These are phyloP conservation scores for Fonsecaea pedrosoi DNA, from an alignment of 2,329 filamentous ascomycete species.

Conservation along the genomic window DNA sequence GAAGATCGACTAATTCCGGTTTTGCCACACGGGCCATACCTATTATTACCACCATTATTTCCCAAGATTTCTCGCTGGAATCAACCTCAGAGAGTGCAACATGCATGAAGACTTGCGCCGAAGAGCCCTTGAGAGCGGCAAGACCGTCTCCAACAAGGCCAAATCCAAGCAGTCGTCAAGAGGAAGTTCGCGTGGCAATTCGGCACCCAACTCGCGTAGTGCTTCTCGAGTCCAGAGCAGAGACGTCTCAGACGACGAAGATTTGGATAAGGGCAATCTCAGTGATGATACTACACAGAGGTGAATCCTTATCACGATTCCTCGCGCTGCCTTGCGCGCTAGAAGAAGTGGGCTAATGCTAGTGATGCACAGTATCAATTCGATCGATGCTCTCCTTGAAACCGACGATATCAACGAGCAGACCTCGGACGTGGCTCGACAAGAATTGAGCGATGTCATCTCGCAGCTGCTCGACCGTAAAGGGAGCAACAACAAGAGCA, in stretches of 20 bases:
- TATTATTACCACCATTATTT: background rate
- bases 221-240: conserved; percentile 63
- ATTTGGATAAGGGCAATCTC: conserved; percentile 53
- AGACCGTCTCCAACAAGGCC: conserved; percentile 68
- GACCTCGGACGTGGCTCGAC: conserved; percentile 64
- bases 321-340: background rate
- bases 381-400: conserved; percentile 69
- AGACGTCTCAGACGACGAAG: conserved; percentile 66
- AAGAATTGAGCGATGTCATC: conserved; percentile 69
- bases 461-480: conserved; percentile 78
- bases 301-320: conserved; percentile 45
- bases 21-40: background rate
- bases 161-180: conserved; percentile 60
- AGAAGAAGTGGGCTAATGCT: conserved; percentile 23
- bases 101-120: conserved; percentile 59
- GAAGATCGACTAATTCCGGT: background rate
- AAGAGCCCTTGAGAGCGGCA: conserved; percentile 68
- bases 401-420: conserved; percentile 61
- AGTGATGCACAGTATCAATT: conserved; percentile 58
- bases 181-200: conserved; percentile 59
- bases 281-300: conserved; percentile 67
- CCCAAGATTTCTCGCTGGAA: background rate
- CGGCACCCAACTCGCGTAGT: conserved; percentile 59
- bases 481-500: conserved; percentile 73
- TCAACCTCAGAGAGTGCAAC: conserved; percentile 31